Evolutionary conservation across 768 basidiomycete genomes (phyloP).

Genomic region (Dendrothele bispora): DNA sequence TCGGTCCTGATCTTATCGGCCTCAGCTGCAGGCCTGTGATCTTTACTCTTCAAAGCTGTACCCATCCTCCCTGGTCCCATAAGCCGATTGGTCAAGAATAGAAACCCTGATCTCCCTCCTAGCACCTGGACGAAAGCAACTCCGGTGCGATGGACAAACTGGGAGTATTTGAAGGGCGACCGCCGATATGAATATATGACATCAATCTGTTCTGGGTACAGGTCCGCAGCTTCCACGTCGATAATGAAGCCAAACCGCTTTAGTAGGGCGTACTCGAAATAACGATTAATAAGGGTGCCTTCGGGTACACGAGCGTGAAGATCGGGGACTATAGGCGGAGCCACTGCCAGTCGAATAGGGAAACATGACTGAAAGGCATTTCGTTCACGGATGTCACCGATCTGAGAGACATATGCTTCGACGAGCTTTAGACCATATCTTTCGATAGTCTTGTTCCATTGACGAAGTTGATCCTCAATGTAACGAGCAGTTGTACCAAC

Average conservation of each 20-base stretch:
- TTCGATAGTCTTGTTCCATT: slow-evolving; percentile 82
- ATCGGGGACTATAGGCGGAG: slow-evolving; percentile 71
- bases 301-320: slow-evolving; percentile 68
- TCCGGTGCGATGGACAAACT: slow-evolving; percentile 90
- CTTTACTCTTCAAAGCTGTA: slow-evolving; percentile 51
- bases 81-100: slow-evolving; percentile 87
- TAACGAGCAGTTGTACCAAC: slow-evolving; percentile 90
- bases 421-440: slow-evolving; percentile 89
- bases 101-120: slow-evolving; percentile 75
- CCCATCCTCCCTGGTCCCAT: slow-evolving; percentile 72
- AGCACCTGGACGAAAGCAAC: slow-evolving; percentile 89
- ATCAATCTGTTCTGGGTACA: slow-evolving; percentile 81
- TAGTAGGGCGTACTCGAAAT: slow-evolving; percentile 81
- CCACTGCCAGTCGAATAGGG: slow-evolving; percentile 73
- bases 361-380: slow-evolving; percentile 93
- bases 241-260: slow-evolving; percentile 79
- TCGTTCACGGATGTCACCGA: slow-evolving; percentile 79
- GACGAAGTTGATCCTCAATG: slow-evolving; percentile 84
- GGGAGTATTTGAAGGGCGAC: slow-evolving; percentile 74
- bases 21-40: slow-evolving; percentile 51
- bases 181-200: slow-evolving; percentile 90
- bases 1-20: slow-evolving; percentile 63
- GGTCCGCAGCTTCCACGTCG: slow-evolving; percentile 74
- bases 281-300: slow-evolving; percentile 62
- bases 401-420: slow-evolving; percentile 91